Evolutionary conservation across 805 yeast genomes (phyloP).

Genomic region (Metschnikowia dekortorum): DNA sequence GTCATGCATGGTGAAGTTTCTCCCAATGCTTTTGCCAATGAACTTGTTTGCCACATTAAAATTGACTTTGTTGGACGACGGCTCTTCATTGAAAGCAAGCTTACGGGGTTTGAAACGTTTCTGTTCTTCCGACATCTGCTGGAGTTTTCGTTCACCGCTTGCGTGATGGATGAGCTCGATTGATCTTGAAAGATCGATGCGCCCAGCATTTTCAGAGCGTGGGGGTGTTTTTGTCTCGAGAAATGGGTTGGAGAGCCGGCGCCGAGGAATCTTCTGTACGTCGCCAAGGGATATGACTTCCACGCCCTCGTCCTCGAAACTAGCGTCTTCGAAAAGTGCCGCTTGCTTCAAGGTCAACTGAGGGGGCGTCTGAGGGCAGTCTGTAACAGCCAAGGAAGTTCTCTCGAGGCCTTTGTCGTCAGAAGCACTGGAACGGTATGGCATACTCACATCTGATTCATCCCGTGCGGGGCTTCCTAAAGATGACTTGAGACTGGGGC

Average conservation of each 20-base stretch:
- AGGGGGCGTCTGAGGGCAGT: slow-evolving; percentile 4
- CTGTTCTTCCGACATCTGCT: slow-evolving; percentile 11
- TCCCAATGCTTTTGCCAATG: slow-evolving; percentile 15
- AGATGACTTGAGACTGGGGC: not conserved
- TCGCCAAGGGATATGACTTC: slow-evolving; percentile 5
- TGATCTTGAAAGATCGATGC: slow-evolving; percentile 12
- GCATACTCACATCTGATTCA: not conserved
- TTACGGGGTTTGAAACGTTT: slow-evolving; percentile 13
- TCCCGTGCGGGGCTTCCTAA: not conserved
- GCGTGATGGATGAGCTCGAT: slow-evolving; percentile 13
- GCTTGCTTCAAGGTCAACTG: slow-evolving; percentile 11
- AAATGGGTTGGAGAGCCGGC: slow-evolving; percentile 13
- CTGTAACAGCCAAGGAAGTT: not conserved
- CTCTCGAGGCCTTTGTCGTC: not conserved
- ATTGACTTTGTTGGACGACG: slow-evolving; percentile 7
- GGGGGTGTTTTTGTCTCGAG: not conserved
- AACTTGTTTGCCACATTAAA: slow-evolving; percentile 14
- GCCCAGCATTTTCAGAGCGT: not conserved
- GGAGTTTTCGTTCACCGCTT: slow-evolving; percentile 13
- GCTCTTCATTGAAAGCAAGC: slow-evolving; percentile 15
- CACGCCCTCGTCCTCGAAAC: slow-evolving; percentile 4
- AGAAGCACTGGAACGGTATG: not conserved
- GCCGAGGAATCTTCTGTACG: slow-evolving; percentile 10
- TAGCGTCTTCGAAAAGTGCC: slow-evolving; percentile 8
- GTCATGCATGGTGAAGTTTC: slow-evolving; percentile 13